Conservation (phyloP, 306 rosid species). For the Castanospermum australe region DNA sequence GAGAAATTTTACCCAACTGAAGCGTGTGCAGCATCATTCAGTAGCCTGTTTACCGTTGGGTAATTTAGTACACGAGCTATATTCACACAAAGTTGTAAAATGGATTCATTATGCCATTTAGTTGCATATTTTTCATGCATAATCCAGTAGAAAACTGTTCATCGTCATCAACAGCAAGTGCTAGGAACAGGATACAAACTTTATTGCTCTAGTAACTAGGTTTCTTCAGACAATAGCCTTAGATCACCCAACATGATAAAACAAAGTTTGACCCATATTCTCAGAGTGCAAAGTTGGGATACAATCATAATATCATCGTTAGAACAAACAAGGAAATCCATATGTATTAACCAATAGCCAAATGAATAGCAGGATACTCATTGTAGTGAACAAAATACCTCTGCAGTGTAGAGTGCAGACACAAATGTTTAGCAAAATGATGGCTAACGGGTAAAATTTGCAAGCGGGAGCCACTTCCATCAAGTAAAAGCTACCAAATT, state of each 20-base stretch:
- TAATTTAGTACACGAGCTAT: not conserved
- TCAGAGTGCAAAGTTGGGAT: not conserved
- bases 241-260: not conserved
- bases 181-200: not conserved
- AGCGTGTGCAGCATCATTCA: not conserved
- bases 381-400: not conserved
- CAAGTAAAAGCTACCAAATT: not conserved
- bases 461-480: not conserved
- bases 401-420: no score
- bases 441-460: not conserved
- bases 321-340: not conserved
- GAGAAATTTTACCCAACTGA: not conserved
- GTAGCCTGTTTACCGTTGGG: not conserved
- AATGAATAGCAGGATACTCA: not conserved
- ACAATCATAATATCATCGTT: not conserved
- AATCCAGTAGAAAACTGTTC: not conserved
- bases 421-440: not conserved
- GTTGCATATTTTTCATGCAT: not conserved
- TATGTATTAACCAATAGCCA: not conserved
- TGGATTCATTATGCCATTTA: not conserved
- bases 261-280: not conserved
- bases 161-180: not conserved
- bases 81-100: not conserved
- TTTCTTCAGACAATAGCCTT: not conserved
- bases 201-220: not conserved